Conservation (phyloP, 139 green algal species). For the Volvox africanus region DNA sequence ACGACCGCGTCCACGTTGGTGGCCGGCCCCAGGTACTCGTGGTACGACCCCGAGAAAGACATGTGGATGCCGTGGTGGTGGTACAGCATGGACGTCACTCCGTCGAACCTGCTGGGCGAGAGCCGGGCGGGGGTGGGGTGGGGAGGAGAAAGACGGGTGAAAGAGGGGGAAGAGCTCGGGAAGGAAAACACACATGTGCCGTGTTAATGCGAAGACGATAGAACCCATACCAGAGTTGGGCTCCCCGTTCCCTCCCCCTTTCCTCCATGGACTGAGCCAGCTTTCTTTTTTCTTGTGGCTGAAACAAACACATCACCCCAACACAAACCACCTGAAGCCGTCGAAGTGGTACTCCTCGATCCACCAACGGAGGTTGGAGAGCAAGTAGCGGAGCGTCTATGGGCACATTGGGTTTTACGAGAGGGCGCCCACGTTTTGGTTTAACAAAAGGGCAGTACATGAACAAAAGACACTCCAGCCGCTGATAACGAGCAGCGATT, state of each 20-base stretch:
- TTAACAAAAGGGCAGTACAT: too few relatives aligned
- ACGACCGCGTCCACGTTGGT: constrained; percentile 96
- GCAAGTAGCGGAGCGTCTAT: constrained; percentile 87
- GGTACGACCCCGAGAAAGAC: constrained; percentile 87
- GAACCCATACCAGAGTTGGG: too few relatives aligned
- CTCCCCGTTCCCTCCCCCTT: too few relatives aligned
- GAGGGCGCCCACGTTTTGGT: too few relatives aligned
- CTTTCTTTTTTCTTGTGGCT: too few relatives aligned
- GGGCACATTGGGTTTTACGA: constrained; percentile 69
- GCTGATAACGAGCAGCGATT: too few relatives aligned
- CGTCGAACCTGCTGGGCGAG: constrained; percentile 87
- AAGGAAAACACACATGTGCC: too few relatives aligned
- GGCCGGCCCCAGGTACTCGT: constrained; percentile 79
- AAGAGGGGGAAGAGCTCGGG: too few relatives aligned
- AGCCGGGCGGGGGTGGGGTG: background rate
- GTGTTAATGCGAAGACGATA: too few relatives aligned
- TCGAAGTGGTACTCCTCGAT: constrained; percentile 94
- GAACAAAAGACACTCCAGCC: too few relatives aligned
- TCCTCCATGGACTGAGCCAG: too few relatives aligned
- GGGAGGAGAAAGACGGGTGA: background rate
- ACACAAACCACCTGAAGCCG: constrained; percentile 67
- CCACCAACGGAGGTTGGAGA: constrained; percentile 96
- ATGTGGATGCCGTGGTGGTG: constrained; percentile 74
- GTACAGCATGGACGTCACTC: constrained; percentile 98
- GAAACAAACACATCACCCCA: too few relatives aligned